These are phyloP conservation scores for Citropsis articulata DNA, from an alignment of 345 rosid species.

Conservation along the genomic window DNA sequence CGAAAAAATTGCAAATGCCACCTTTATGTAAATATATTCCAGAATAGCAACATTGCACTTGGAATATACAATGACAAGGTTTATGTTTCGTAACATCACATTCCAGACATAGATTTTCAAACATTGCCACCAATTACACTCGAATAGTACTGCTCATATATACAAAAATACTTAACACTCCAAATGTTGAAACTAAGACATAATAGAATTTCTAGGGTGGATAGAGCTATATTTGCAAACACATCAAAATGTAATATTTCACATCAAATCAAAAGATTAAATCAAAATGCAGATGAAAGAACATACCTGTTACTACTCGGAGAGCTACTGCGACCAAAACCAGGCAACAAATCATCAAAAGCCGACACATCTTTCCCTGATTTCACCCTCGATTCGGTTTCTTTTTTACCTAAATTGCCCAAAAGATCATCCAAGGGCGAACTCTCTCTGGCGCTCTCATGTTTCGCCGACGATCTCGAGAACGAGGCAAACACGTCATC, in stretches of 20 bases:
- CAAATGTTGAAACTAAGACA: neutral
- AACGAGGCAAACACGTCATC: slow-evolving; percentile 44
- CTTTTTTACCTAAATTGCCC: slow-evolving; percentile 43
- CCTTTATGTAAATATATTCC: neutral
- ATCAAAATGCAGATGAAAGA: neutral
- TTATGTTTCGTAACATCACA: neutral
- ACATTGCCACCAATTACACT: neutral
- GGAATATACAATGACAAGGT: neutral
- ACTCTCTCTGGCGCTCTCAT: slow-evolving; percentile 17
- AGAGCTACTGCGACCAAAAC: slow-evolving; percentile 63
- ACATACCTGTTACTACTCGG: slow-evolving; percentile 40
- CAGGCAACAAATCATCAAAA: slow-evolving; percentile 74
- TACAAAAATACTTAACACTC: neutral
- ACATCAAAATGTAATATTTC: neutral
- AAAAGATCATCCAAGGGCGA: slow-evolving; percentile 59
- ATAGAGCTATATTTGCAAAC: neutral
- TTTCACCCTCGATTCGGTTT: slow-evolving; percentile 24
- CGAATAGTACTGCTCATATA: neutral
- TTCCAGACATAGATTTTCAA: neutral
- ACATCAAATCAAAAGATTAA: neutral
- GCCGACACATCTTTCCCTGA: slow-evolving; percentile 31
- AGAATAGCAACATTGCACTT: neutral
- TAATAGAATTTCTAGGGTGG: neutral
- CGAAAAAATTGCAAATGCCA: neutral
- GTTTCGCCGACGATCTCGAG: slow-evolving; percentile 25